A percentile compares a stretch with the other conserved stretches of the same genome.
These are phyloP conservation scores for Boletus reticuloceps DNA, from an alignment of 768 basidiomycete species.

Conservation along the genomic window DNA sequence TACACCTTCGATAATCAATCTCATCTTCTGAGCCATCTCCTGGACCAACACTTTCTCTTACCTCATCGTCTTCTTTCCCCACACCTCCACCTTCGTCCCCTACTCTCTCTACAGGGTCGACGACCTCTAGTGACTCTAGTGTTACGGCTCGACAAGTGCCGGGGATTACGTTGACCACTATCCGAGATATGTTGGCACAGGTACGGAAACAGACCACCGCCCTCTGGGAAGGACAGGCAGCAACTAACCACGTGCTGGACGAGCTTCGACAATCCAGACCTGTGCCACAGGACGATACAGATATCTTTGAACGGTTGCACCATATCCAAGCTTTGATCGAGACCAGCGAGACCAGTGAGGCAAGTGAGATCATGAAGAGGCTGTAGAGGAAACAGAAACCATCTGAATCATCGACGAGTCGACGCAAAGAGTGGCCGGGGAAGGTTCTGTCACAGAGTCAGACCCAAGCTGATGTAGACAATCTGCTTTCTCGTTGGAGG, in stretches of 20 bases:
- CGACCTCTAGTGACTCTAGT: conserved; percentile 36
- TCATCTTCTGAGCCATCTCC: conserved; percentile 35
- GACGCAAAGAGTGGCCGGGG: conserved; percentile 15
- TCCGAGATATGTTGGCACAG: conserved; percentile 53
- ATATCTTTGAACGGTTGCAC: conserved; percentile 31
- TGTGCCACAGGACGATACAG: conserved; percentile 39
- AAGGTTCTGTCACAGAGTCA: conserved; percentile 31
- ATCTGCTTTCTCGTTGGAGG: conserved; percentile 26
- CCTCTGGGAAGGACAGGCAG: conserved; percentile 60
- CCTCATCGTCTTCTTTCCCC: conserved; percentile 31
- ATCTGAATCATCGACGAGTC: conserved; percentile 11
- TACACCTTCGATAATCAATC: conserved; percentile 32
- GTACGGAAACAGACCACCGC: conserved; percentile 59
- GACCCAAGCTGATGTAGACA: conserved; percentile 28
- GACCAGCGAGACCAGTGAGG: not conserved
- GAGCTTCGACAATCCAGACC: conserved; percentile 52
- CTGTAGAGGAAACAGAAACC: conserved; percentile 14
- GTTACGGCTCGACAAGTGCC: conserved; percentile 37
- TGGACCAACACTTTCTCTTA: conserved; percentile 38
- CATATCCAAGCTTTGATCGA: conserved; percentile 25
- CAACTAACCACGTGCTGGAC: conserved; percentile 60
- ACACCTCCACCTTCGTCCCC: conserved; percentile 23
- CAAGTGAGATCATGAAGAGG: not conserved
- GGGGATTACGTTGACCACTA: conserved; percentile 37
- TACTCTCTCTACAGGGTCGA: conserved; percentile 29